A percentile compares a stretch with the other conserved stretches of the same genome.
Conservation (phyloP, 768 basidiomycete species). For the Suillus tomentosus region DNA sequence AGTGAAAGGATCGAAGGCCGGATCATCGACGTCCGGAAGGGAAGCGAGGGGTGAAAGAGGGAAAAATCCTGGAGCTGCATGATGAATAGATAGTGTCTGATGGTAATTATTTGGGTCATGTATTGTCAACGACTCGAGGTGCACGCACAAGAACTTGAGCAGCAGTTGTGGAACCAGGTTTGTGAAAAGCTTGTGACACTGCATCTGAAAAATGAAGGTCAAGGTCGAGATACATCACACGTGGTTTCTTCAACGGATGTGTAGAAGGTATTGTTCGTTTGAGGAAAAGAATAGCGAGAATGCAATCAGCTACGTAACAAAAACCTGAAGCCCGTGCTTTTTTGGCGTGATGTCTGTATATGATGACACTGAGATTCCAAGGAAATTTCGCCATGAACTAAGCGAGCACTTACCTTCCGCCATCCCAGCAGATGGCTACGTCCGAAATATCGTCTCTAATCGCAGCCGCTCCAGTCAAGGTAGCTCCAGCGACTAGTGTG, state of each 20-base stretch:
- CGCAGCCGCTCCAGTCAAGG: constrained; percentile 69
- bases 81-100: constrained; percentile 84
- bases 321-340: constrained; percentile 82
- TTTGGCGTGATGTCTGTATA: constrained; percentile 76
- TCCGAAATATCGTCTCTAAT: constrained; percentile 54
- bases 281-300: constrained; percentile 77
- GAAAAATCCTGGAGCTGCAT: constrained; percentile 82
- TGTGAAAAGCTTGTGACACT: constrained; percentile 75
- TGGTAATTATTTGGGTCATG: background rate
- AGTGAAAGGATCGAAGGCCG: constrained; percentile 56
- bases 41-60: constrained; percentile 58
- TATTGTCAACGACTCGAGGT: background rate
- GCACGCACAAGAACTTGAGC: constrained; percentile 51
- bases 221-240: constrained; percentile 89
- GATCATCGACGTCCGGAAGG: constrained; percentile 42
- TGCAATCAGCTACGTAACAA: constrained; percentile 92
- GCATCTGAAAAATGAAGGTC: constrained; percentile 93
- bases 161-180: constrained; percentile 34
- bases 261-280: constrained; percentile 39
- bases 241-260: constrained; percentile 41
- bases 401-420: constrained; percentile 61
- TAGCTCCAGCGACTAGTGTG: constrained; percentile 70
- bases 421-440: constrained; percentile 87
- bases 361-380: background rate
- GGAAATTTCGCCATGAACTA: background rate